These are phyloP conservation scores for Mollisiaceae sp. DNA, from an alignment of 2,329 filamentous ascomycete species.

Conservation along the genomic window DNA sequence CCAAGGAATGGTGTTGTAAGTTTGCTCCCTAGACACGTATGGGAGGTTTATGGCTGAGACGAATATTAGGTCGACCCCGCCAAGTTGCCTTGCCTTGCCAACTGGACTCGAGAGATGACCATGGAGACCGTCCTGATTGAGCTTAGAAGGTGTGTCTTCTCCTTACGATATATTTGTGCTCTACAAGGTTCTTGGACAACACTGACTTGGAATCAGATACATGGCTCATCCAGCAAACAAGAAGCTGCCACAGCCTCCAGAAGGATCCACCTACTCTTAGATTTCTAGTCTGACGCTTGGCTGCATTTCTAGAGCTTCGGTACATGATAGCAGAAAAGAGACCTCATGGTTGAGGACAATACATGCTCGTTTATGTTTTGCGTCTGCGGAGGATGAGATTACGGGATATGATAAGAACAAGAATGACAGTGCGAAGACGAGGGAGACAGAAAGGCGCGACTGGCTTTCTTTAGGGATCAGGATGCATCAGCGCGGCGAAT, in stretches of 20 bases:
- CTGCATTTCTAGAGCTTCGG: not conserved
- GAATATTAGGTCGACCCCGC: constrained; percentile 72
- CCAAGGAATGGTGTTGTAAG: constrained; percentile 73
- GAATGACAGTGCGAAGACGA: constrained; percentile 11
- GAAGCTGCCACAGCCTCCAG: constrained; percentile 91
- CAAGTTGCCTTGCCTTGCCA: constrained; percentile 81
- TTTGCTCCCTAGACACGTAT: not conserved
- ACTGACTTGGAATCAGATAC: constrained; percentile 62
- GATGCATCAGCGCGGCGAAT: constrained; percentile 46
- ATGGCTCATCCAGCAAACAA: constrained; percentile 93
- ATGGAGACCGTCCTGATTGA: constrained; percentile 95
- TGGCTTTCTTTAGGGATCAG: constrained; percentile 27
- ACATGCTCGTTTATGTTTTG: not conserved
- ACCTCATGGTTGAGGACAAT: not conserved
- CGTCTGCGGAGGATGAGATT: not conserved
- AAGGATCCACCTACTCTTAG: constrained; percentile 68
- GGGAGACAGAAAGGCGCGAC: constrained; percentile 11
- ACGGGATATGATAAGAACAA: constrained; percentile 7
- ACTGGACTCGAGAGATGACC: constrained; percentile 92
- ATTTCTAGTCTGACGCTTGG: not conserved
- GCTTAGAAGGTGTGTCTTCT: constrained; percentile 67
- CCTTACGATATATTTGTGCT: not conserved
- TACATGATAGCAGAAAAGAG: not conserved
- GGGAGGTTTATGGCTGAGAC: not conserved
- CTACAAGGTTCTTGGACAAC: constrained; percentile 35